Evolutionary conservation across 2,329 filamentous ascomycete genomes (phyloP).

Genomic region (Fusarium fujikuroi): DNA sequence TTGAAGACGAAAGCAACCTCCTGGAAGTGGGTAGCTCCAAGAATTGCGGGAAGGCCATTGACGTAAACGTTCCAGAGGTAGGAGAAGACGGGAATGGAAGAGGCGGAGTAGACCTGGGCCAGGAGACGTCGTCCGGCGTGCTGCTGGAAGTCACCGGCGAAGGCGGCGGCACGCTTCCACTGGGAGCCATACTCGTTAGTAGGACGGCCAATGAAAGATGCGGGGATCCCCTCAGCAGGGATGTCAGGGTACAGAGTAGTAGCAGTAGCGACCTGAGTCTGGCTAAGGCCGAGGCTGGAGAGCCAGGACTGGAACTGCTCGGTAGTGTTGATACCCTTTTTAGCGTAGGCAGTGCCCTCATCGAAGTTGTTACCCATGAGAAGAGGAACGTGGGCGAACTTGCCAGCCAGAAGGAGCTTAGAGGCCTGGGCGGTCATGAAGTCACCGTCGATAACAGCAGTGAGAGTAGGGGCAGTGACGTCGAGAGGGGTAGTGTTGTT

Average conservation of each 20-base stretch:
- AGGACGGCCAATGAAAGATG: slow-evolving; percentile 50
- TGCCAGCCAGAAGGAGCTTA: slow-evolving; percentile 64
- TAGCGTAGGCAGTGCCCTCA: slow-evolving; percentile 68
- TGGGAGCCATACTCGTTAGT: slow-evolving; percentile 53
- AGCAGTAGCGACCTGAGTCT: slow-evolving; percentile 39
- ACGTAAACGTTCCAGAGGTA: slow-evolving; percentile 66
- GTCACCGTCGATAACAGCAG: slow-evolving; percentile 50
- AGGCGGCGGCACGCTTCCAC: slow-evolving; percentile 66
- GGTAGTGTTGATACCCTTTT: slow-evolving; percentile 64
- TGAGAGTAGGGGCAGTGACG: slow-evolving; percentile 28
- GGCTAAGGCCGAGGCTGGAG: slow-evolving; percentile 34
- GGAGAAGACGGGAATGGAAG: slow-evolving; percentile 55
- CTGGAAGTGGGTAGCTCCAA: slow-evolving; percentile 42
- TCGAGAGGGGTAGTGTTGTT: slow-evolving; percentile 36
- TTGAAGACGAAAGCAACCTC: slow-evolving; percentile 45
- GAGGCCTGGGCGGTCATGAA: slow-evolving; percentile 57
- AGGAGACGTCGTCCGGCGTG: slow-evolving; percentile 65
- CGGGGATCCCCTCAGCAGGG: slow-evolving; percentile 60
- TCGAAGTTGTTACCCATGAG: slow-evolving; percentile 72
- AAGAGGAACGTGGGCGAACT: slow-evolving; percentile 72
- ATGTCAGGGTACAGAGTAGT: slow-evolving; percentile 62
- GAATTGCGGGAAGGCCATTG: slow-evolving; percentile 55
- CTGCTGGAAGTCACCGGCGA: slow-evolving; percentile 64
- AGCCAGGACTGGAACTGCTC: slow-evolving; percentile 56
- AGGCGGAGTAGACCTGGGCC: slow-evolving; percentile 61